Base-by-base conservation (phyloP, 1,284 basidiomycete genomes). In the Ustilago nuda region DNA sequence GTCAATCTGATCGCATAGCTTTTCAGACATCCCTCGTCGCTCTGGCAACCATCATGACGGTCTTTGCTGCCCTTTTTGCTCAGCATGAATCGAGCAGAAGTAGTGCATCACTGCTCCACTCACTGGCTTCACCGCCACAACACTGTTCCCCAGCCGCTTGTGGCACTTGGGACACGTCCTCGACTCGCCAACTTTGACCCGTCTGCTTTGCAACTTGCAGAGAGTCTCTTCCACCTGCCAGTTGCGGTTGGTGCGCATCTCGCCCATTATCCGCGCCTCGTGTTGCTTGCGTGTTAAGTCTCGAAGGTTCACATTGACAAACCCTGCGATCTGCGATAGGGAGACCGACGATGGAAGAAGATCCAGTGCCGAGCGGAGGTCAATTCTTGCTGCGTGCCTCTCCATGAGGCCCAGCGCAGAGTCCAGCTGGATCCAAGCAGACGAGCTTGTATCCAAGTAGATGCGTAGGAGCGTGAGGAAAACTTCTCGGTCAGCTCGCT, bases 131-230 rank as follows among this genome's bases (percentile, higher is more conserved):
- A 98, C 94, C 0, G 95, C 94, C 79, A 99, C 94, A 43, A 97
- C 95, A 69, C 93, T 95, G 78, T 92, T 92, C 0, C 97, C 97
- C 33, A 99, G 88, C 23, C 95, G 90, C 83, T 98, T 98, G 84
- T 95, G 92, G 86, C 96, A 99, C 83, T 94, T 92, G 0, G 94
- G 94, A 82, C 97, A 98, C 86, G 94, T 96, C 73, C 71, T 85
- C 91, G 66, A 92, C 84, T 98, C 95, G 0, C 92, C 93, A 48
- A 99, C 91, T 80, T 92, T 92, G n/a, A 99, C 94, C 61, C 93
- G 88, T 80, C 90, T 91, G 53, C 90, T 89, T 86, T 98, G 92
- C 58, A 96, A 87, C 36, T 88, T 87, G 88, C 95, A 91, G 79
- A 97, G 83, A 61, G 88, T 88, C 77, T 91, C 87, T 58, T 92